These are phyloP conservation scores for Neurospora sp. DNA, from an alignment of 2,329 filamentous ascomycete species.

Conservation along the genomic window DNA sequence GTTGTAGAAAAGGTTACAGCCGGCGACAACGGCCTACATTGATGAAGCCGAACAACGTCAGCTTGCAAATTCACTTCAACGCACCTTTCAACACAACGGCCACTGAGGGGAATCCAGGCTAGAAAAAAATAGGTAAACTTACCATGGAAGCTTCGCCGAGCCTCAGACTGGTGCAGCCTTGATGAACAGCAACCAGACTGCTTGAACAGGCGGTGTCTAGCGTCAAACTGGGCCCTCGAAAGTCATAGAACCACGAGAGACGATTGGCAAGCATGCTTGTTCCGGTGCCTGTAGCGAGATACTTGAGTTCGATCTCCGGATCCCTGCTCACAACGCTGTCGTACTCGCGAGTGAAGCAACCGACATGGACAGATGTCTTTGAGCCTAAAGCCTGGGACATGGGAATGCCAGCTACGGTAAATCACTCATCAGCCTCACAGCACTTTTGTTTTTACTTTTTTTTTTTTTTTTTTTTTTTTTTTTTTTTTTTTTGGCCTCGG, in stretches of 20 bases:
- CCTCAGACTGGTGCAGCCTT: constrained; percentile 5
- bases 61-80: too few species aligned
- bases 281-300: constrained; percentile 20
- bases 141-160: neutral
- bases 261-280: constrained; percentile 18
- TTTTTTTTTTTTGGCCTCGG: constrained; percentile 3
- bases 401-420: too few species aligned
- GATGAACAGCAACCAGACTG: constrained; percentile 2
- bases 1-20: neutral
- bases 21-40: constrained; percentile 3
- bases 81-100: too few species aligned
- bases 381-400: constrained; percentile 11
- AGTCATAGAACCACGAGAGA: constrained; percentile 8
- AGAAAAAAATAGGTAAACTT: too few species aligned
- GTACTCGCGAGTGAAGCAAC: constrained; percentile 23
- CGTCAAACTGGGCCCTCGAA: constrained; percentile 5
- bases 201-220: constrained; percentile 12
- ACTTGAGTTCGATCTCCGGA: constrained; percentile 2
- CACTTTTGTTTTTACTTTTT: too few species aligned
- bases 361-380: constrained; percentile 24
- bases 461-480: too few species aligned
- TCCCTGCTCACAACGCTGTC: constrained; percentile 2
- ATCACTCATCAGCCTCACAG: too few species aligned
- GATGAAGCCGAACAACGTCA: neutral
- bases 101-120: too few species aligned